Evolutionary conservation across 179 eudicot genomes (phyloP), one percentile per base, ranked within the genome.

Genomic region (Heliamphora pulchella): DNA sequence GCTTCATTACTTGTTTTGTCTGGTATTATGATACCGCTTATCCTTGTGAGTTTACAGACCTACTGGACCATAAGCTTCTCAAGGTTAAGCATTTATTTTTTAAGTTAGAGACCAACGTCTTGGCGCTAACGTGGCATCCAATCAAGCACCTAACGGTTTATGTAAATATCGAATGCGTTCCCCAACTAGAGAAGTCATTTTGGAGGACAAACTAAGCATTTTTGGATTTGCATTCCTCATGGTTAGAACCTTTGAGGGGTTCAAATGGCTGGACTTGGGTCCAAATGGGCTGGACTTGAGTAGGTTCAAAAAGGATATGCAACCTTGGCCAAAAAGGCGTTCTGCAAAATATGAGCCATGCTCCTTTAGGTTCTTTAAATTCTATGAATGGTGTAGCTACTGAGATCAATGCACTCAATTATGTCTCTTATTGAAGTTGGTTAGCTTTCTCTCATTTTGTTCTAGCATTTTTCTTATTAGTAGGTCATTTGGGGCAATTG

Each of bases 101-200:
- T 20, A 61, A 79, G 50, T 80, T 77, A 15, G 83, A 77, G 71
- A 63, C 74, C 81, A 82, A 77, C 74, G 47, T 79, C 76, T 79
- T 82, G 61, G 74, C 57, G 61, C 80, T 77, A 65, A 77, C n/a
- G 61, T 50, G 46, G 58, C 59, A 77, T 63, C 70, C 46, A 17
- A 5, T 59, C 79, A 76, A 61, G 79, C 69, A 47, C 67, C 69
- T 62, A n/a, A 39, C 39, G 69, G 31, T 74, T 74, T 74, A 54
- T 47, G 65, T 75, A 58, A 54, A 75, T 75, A 75, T 75, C 64
- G 57, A 20, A 75, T 39, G 78, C n/a, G 17, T 57, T 75, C 66
- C 78, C 66, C 78, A 17, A 57, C 66, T 9, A 5, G 50, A 75
- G 77, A 51, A 8, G 8, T 51, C 54, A 8, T 51, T 51, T 51